Percentiles rank a stretch among this genome's conserved stretches.
phyloP scores from a whole-genome alignment of 495 filamentous ascomycete genomes.

The Xylaria curta region DNA sequence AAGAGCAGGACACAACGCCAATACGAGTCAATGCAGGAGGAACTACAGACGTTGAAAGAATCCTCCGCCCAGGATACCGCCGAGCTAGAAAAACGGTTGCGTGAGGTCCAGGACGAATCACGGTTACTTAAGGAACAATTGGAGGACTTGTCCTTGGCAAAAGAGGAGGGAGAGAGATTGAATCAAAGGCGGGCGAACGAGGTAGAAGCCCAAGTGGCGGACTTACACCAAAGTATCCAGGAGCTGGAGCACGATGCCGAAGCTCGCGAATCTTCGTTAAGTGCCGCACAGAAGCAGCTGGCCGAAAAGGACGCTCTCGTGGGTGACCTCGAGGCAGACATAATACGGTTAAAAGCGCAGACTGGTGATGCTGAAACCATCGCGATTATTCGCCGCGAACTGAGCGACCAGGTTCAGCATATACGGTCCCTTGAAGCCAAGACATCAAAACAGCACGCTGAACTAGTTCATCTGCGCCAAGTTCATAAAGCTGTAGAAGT shows the following conservation, averaged over 20 bases:
- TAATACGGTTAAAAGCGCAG: constrained; percentile 80
- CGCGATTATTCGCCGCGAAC: constrained; percentile 79
- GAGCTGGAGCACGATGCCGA: constrained; percentile 75
- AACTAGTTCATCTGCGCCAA: constrained; percentile 80
- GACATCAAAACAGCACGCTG: constrained; percentile 79
- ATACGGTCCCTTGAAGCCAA: constrained; percentile 81
- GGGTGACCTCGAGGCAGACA: constrained; percentile 78
- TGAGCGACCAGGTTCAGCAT: constrained; percentile 85
- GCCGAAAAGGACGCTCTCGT: constrained; percentile 70
- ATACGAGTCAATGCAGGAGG: constrained; percentile 70
- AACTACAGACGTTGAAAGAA: constrained; percentile 75
- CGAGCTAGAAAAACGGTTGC: constrained; percentile 72
- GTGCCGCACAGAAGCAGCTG: constrained; percentile 70
- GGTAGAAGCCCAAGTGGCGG: constrained; percentile 70
- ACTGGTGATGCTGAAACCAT: constrained; percentile 85
- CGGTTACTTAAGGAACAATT: constrained; percentile 75
- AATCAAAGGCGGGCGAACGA: constrained; percentile 73
- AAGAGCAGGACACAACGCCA: constrained; percentile 71
- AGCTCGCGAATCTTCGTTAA: constrained; percentile 64
- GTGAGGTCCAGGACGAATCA: constrained; percentile 75
- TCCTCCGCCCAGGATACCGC: constrained; percentile 68
- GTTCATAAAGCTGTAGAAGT: constrained; percentile 84
- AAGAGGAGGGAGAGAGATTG: constrained; percentile 73
- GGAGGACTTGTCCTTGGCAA: constrained; percentile 73
- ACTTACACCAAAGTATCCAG: constrained; percentile 69